These are phyloP conservation scores for Aspergillus thermomutatus DNA, from an alignment of 2,329 filamentous ascomycete species.

Conservation along the genomic window DNA sequence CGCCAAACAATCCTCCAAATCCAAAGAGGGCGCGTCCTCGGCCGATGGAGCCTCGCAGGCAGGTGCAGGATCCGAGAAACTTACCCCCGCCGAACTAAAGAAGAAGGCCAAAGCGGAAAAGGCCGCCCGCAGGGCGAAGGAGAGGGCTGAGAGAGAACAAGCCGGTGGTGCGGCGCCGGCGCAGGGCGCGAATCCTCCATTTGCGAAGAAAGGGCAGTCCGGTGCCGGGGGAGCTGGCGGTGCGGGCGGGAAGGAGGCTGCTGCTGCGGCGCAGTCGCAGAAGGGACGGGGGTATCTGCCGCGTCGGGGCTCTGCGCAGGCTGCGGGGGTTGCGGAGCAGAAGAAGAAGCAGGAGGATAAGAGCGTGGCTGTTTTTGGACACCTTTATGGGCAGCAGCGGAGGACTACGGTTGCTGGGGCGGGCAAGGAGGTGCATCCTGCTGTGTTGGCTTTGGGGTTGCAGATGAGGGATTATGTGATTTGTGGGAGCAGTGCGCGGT, in stretches of 20 bases:
- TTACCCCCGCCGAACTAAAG: constrained; percentile 69
- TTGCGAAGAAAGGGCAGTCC: constrained; percentile 30
- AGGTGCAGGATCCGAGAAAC: constrained; percentile 30
- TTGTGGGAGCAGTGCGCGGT: constrained; percentile 82
- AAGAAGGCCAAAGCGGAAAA: constrained; percentile 90
- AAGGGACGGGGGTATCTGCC: constrained; percentile 31
- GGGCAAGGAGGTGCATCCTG: constrained; percentile 75
- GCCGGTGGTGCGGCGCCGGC: constrained; percentile 35
- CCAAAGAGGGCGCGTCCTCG: constrained; percentile 21
- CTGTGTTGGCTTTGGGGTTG: constrained; percentile 78
- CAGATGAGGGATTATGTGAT: constrained; percentile 87
- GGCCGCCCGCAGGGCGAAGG: constrained; percentile 74
- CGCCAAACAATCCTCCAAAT: constrained; percentile 20
- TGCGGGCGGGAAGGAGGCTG: constrained; percentile 17
- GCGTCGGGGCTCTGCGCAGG: constrained; percentile 37
- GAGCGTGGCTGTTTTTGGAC: constrained; percentile 73
- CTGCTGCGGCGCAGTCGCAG: constrained; percentile 23
- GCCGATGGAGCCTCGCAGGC: constrained; percentile 20
- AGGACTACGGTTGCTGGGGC: constrained; percentile 60
- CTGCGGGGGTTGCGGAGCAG: constrained; percentile 36
- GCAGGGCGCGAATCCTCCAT: constrained; percentile 7
- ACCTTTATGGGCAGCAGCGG: constrained; percentile 74
- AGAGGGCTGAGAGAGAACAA: constrained; percentile 54
- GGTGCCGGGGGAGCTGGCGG: constrained; percentile 16
- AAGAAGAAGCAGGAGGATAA: constrained; percentile 62